A percentile compares a stretch with the other conserved stretches of the same genome.
Evolutionary conservation across 139 green algal species (phyloP).

Genomic region (Coelastrella sp.): DNA sequence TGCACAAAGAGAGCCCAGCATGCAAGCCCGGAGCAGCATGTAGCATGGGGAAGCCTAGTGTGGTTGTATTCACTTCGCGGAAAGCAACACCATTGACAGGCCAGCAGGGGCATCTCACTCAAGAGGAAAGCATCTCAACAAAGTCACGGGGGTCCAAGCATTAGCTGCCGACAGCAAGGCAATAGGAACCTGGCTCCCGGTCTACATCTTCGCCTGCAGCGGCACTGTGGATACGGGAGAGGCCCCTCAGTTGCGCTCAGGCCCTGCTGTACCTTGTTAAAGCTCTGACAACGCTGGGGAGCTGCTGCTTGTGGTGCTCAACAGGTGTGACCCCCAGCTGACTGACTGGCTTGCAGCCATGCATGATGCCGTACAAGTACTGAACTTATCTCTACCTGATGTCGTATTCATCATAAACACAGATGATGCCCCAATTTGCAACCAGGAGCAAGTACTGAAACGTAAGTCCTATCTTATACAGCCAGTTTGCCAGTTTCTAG

Average conservation of each 20-base stretch:
- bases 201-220: too few relatives aligned
- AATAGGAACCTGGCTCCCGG: too few relatives aligned
- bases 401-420: slow-evolving; percentile 42
- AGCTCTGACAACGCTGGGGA: not conserved
- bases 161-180: too few relatives aligned
- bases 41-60: not conserved
- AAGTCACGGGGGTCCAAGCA: too few relatives aligned
- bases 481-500: not conserved
- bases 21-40: too few relatives aligned
- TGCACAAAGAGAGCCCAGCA: too few relatives aligned
- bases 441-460: slow-evolving; percentile 10
- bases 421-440: slow-evolving; percentile 19
- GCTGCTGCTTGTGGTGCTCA: not conserved
- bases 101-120: too few relatives aligned
- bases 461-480: not conserved
- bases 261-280: not conserved
- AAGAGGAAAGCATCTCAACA: too few relatives aligned
- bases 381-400: slow-evolving; percentile 25
- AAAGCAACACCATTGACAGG: too few relatives aligned
- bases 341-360: slow-evolving; percentile 21
- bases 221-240: too few relatives aligned
- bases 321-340: slow-evolving; percentile 41
- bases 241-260: not conserved
- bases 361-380: not conserved
- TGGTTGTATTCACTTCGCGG: not conserved